Base-by-base conservation (phyloP, 1,139 yeast species). In the Yamadazyma jaroonii region DNA sequence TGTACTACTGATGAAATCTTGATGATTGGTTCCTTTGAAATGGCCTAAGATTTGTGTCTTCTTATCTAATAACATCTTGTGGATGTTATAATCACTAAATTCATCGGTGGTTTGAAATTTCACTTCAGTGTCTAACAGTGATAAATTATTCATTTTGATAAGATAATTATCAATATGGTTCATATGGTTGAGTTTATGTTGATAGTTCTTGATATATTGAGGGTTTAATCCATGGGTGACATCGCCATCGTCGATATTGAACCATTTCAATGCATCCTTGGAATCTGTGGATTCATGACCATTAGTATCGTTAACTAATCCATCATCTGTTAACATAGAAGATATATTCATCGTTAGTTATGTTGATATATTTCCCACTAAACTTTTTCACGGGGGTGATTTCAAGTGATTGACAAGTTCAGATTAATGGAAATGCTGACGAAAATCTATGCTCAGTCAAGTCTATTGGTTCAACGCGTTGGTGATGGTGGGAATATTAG, bases 311-410 rank as follows among this genome's bases (percentile, higher is more conserved):
- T 6, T 13, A 27, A 27, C 15, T 11, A 13, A 9, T 13, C 28
- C 34, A 25, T 13, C 34, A n/a, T 32, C 35, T 12, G 10, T 56
- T 52, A 67, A 57, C 67, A 67, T 67, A 25, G 72, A 66, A 12
- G 70, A 64, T 41, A 67, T 65, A 51, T 67, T 66, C 73, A 67
- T 67, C 13, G n/a, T 37, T 23, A n/a, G n/a, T n/a, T n/a, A n/a
- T n/a, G n/a, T n/a, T n/a, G n/a, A n/a, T n/a, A n/a, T n/a, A n/a
- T n/a, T n/a, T n/a, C n/a, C n/a, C n/a, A n/a, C n/a, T n/a, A n/a
- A n/a, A n/a, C n/a, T n/a, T n/a, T n/a, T n/a, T n/a, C n/a, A n/a
- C n/a, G n/a, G n/a, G n/a, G n/a, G n/a, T n/a, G n/a, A n/a, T n/a
- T n/a, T n/a, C n/a, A n/a, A n/a, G n/a, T n/a, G n/a, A n/a, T n/a